Percentiles rank a stretch among this genome's conserved stretches.
Evolutionary conservation across 441 rosid genomes (phyloP).

Genomic region (Mallotus repandus): DNA sequence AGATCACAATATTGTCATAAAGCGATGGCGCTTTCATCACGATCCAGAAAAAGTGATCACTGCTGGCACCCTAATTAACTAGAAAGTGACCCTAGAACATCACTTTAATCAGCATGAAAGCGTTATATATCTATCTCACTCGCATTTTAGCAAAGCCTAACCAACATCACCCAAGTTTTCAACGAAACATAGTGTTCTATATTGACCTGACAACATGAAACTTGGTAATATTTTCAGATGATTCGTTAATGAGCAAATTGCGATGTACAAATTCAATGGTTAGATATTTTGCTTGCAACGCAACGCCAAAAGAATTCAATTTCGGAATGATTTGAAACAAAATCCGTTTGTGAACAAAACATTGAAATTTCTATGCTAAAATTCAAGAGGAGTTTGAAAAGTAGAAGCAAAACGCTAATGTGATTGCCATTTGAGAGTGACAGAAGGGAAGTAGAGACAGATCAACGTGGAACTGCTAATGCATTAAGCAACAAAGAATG

Average conservation of each 20-base stretch:
- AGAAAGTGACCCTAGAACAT: not conserved
- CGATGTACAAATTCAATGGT: not conserved
- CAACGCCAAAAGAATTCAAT: not conserved
- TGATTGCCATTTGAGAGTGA: slow-evolving; percentile 11
- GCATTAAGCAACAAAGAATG: slow-evolving; percentile 4
- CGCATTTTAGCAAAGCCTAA: no score
- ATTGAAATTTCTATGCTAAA: slow-evolving; percentile 18
- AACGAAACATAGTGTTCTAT: no score
- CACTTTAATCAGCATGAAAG: no score
- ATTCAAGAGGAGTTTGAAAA: slow-evolving; percentile 17
- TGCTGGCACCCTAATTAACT: slow-evolving; percentile 1
- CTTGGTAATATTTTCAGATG: not conserved
- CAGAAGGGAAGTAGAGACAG: not conserved
- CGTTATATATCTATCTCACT: no score
- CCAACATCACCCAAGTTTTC: no score
- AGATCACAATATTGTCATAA: not conserved
- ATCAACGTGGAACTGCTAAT: not conserved
- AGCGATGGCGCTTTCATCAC: not conserved
- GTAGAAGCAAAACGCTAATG: slow-evolving; percentile 11
- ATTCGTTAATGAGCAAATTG: not conserved
- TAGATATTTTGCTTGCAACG: not conserved
- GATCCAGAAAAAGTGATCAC: not conserved
- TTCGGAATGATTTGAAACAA: not conserved
- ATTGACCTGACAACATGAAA: not conserved
- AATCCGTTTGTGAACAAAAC: not conserved